Conservation (phyloP, 1,284 basidiomycete species). For the Takashimella koratensis region DNA sequence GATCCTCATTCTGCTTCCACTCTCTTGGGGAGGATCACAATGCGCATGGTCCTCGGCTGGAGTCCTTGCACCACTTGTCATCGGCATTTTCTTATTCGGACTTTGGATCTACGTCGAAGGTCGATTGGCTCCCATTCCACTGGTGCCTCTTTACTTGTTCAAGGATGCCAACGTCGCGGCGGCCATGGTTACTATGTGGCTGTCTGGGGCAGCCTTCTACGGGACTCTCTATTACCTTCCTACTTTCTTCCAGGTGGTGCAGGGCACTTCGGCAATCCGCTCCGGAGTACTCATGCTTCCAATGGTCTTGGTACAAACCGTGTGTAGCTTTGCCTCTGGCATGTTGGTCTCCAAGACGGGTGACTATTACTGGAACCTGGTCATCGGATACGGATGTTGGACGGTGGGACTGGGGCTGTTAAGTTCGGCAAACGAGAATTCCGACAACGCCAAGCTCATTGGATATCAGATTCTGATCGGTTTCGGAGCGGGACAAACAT, state of each 20-base stretch:
- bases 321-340: constrained; percentile 52
- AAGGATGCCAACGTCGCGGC: constrained; percentile 62
- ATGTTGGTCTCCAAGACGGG: constrained; percentile 63
- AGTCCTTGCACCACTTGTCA: constrained; percentile 59
- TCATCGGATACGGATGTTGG: constrained; percentile 63
- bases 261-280: constrained; percentile 60
- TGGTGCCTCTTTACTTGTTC: constrained; percentile 68
- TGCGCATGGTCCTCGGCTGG: constrained; percentile 63
- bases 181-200: constrained; percentile 64
- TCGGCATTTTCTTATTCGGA: constrained; percentile 55
- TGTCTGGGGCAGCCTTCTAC: constrained; percentile 53
- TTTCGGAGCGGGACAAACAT: constrained; percentile 58
- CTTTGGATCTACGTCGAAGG: constrained; percentile 70
- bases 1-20: constrained; percentile 61
- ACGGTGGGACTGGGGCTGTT: constrained; percentile 64
- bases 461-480: constrained; percentile 66
- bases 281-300: constrained; percentile 62
- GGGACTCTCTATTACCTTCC: constrained; percentile 51
- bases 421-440: constrained; percentile 56
- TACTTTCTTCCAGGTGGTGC: constrained; percentile 67
- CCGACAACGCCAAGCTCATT: constrained; percentile 56
- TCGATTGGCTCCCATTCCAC: constrained; percentile 62
- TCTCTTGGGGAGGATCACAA: constrained; percentile 68
- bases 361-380: constrained; percentile 59
- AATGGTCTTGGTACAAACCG: constrained; percentile 61